phyloP scores from a whole-genome alignment of 805 yeast genomes.

The Monosporozyma servazzii region DNA sequence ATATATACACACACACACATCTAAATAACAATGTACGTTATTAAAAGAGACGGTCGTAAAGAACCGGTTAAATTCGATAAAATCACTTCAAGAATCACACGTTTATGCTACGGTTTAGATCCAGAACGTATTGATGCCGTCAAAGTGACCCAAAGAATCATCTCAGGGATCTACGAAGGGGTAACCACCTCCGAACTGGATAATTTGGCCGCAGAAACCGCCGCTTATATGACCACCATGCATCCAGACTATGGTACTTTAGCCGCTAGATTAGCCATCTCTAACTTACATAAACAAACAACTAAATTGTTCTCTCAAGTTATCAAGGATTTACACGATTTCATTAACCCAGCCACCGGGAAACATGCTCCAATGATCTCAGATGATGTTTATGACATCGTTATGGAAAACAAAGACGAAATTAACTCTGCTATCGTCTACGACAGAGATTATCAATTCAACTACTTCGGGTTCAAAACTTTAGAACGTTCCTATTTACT shows the following conservation, averaged over 20 bases:
- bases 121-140: slow-evolving; percentile 82
- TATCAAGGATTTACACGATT: slow-evolving; percentile 55
- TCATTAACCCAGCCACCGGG: slow-evolving; percentile 67
- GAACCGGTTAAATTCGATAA: slow-evolving; percentile 92
- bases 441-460: slow-evolving; percentile 63
- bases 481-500: slow-evolving; percentile 75
- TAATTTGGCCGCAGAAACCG: slow-evolving; percentile 83
- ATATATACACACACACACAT: slow-evolving; percentile 14
- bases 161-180: slow-evolving; percentile 75
- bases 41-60: slow-evolving; percentile 84
- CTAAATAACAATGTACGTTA: slow-evolving; percentile 52
- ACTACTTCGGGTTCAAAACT: slow-evolving; percentile 85
- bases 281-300: slow-evolving; percentile 86
- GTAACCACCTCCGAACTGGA: slow-evolving; percentile 80
- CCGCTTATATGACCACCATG: slow-evolving; percentile 89
- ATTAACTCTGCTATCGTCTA: slow-evolving; percentile 62
- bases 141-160: slow-evolving; percentile 83
- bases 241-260: slow-evolving; percentile 94
- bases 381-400: slow-evolving; percentile 50
- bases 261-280: slow-evolving; percentile 90
- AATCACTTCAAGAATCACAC: slow-evolving; percentile 86
- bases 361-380: slow-evolving; percentile 49
- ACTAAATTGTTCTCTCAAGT: slow-evolving; percentile 71
- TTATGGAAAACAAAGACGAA: slow-evolving; percentile 48
- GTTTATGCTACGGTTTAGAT: slow-evolving; percentile 88